Evolutionary conservation across 495 filamentous ascomycete genomes (phyloP).

Genomic region (Podospora tetraspora): DNA sequence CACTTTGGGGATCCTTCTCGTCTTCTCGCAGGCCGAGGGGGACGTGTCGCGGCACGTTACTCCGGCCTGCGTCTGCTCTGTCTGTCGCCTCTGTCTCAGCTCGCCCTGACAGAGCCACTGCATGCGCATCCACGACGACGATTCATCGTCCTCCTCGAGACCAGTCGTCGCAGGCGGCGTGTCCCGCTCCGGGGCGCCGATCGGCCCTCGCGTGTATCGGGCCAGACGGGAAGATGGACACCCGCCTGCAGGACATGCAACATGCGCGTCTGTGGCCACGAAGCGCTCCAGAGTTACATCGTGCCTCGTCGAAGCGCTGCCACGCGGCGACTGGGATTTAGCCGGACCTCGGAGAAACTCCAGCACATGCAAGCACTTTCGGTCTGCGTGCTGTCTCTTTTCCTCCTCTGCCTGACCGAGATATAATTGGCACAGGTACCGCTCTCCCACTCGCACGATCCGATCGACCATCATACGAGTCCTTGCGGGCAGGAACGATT

Average conservation of each 20-base stretch:
- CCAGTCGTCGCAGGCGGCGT: background rate
- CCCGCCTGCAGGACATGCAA: background rate
- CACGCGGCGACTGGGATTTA: background rate
- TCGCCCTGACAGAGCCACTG: background rate
- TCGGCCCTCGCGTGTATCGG: background rate
- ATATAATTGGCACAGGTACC: background rate
- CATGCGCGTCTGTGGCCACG: background rate
- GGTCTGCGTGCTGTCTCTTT: background rate
- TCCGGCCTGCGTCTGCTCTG: background rate
- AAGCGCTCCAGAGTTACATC: background rate
- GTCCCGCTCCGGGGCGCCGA: background rate
- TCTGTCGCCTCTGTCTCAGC: background rate
- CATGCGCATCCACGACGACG: background rate
- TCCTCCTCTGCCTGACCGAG: background rate
- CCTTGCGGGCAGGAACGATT: background rate
- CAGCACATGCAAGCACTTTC: background rate
- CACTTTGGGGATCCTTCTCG: background rate
- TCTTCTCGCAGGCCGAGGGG: background rate
- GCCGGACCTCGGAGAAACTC: background rate
- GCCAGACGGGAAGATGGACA: background rate
- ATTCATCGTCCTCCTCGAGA: background rate
- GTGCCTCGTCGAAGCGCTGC: background rate
- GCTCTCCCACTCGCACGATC: background rate
- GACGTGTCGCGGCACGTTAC: background rate
- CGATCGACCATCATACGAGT: background rate